phyloP scores from a whole-genome alignment of 805 yeast species.

The Hanseniaspora pseudoguilliermondii region DNA sequence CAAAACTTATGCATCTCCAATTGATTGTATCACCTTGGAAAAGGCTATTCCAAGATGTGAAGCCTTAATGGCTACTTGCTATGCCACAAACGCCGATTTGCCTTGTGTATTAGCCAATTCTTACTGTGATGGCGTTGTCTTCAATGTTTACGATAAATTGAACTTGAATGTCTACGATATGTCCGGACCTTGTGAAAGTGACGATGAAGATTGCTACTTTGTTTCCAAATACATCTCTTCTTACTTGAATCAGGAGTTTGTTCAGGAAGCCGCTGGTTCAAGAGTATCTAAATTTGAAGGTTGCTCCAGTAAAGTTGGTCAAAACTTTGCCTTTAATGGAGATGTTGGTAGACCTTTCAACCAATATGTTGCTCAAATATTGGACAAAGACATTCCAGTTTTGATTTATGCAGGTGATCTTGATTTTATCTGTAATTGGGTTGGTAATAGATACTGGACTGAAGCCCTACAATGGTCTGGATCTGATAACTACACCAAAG shows the following conservation, averaged over 20 bases:
- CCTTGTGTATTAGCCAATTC: constrained; percentile 74
- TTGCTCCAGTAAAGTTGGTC: constrained; percentile 56
- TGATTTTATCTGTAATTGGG: constrained; percentile 86
- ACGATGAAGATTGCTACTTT: constrained; percentile 56
- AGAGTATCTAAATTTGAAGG: constrained; percentile 61
- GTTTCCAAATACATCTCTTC: constrained; percentile 57
- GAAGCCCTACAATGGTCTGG: constrained; percentile 55
- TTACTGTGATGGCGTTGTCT: constrained; percentile 60
- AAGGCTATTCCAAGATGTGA: constrained; percentile 53
- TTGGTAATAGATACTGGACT: constrained; percentile 80
- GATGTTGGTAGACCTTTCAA: constrained; percentile 83
- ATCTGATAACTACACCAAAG: constrained; percentile 34
- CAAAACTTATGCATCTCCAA: constrained; percentile 49
- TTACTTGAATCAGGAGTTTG: constrained; percentile 60
- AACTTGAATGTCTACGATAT: constrained; percentile 84
- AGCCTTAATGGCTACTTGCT: constrained; percentile 51
- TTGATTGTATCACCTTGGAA: constrained; percentile 54
- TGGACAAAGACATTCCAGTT: constrained; percentile 63
- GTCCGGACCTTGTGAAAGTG: constrained; percentile 62
- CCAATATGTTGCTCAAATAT: constrained; percentile 51
- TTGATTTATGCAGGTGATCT: constrained; percentile 89
- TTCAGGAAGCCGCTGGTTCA: constrained; percentile 68
- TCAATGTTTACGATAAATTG: constrained; percentile 59
- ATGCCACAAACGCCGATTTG: constrained; percentile 47
- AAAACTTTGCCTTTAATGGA: constrained; percentile 61